Base-by-base conservation (phyloP, 2,329 filamentous ascomycete species). In the Daldinia sp. region DNA sequence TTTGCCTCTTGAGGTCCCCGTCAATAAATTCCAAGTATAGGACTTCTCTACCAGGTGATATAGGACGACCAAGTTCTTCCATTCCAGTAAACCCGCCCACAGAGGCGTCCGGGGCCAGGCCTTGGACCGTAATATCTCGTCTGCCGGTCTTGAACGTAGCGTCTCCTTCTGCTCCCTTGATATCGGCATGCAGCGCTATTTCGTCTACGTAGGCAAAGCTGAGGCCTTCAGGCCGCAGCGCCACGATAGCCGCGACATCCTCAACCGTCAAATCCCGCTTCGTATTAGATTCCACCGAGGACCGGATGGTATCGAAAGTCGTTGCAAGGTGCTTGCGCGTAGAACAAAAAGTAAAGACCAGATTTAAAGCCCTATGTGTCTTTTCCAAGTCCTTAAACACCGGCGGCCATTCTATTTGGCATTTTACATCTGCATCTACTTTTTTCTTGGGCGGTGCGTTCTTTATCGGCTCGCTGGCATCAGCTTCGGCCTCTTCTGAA, bases 341-440 rank as follows among this genome's bases (percentile, higher is more conserved):
- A 74, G 89, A 95, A 79, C 93, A 96, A 74, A 99, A 98, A 0
- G 95, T 98, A 71, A 93, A 97, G 0, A 98, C 93, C 1, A 98
- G 80, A 71, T 97, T 99, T 62, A 99, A 79, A 1, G 95, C 94
- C 63, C 88, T 86, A 75, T 98, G 91, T 0, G 89, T 91, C 74
- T 89, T 88, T 23, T 90, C 87, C 7, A 98, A 83, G 39, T 82
- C 81, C 58, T 87, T 89, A 76, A 98, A 92, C 45, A 85, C 81
- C 1, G 86, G 83, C 0, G 94, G 93, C 93, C 94, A 97, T 49
- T 80, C 78, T 25, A 81, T 77, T 21, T 73, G 63, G 57, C 79
- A 79, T 7, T 74, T 67, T n/a, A 74, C 68, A 8, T 62, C 35
- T 10, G 62, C 10, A 19, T 59, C 68, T n/a, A 49, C 47, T 64